Percentiles rank a stretch among this genome's conserved stretches.
phyloP scores from a whole-genome alignment of 75 land plant species.

The Adiantum capillusveneris region DNA sequence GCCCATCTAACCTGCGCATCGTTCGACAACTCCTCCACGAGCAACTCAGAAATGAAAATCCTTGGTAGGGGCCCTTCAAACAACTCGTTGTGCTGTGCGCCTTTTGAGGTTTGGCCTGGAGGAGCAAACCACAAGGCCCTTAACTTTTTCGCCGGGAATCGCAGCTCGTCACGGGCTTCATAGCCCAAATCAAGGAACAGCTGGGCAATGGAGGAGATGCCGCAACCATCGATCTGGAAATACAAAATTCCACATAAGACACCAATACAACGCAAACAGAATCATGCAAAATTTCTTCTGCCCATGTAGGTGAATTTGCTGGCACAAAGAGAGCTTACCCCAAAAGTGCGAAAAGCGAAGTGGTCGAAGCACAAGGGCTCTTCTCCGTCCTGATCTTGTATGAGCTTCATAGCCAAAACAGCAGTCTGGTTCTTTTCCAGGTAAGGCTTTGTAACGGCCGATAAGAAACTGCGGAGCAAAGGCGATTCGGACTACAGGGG shows the following conservation, averaged over 20 bases:
- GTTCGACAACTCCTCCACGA: slow-evolving; percentile 74
- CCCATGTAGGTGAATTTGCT: background rate
- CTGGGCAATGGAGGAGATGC: slow-evolving; percentile 80
- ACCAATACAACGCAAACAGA: background rate
- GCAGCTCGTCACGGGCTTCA: slow-evolving; percentile 61
- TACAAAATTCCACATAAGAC: background rate
- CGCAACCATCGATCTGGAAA: slow-evolving; percentile 75
- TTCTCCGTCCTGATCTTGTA: slow-evolving; percentile 41
- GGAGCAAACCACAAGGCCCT: slow-evolving; percentile 96
- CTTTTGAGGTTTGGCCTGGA: slow-evolving; percentile 12
- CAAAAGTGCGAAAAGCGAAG: slow-evolving; percentile 94
- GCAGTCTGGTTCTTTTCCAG: slow-evolving; percentile 84
- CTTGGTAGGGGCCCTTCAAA: slow-evolving; percentile 83
- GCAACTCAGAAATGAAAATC: slow-evolving; percentile 92
- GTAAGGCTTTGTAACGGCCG: slow-evolving; percentile 62
- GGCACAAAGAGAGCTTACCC: slow-evolving; percentile 35
- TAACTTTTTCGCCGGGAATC: slow-evolving; percentile 86
- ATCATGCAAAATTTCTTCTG: background rate
- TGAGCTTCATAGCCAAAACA: slow-evolving; percentile 65
- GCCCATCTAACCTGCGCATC: slow-evolving; percentile 62
- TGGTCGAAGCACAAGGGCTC: slow-evolving; percentile 84
- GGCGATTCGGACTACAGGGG: no score
- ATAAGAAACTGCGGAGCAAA: slow-evolving; percentile 46
- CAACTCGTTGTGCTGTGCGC: background rate
- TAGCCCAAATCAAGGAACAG: slow-evolving; percentile 85